Conservation (phyloP, 1,284 basidiomycete species). For the Sanghuangporus weigelae region DNA sequence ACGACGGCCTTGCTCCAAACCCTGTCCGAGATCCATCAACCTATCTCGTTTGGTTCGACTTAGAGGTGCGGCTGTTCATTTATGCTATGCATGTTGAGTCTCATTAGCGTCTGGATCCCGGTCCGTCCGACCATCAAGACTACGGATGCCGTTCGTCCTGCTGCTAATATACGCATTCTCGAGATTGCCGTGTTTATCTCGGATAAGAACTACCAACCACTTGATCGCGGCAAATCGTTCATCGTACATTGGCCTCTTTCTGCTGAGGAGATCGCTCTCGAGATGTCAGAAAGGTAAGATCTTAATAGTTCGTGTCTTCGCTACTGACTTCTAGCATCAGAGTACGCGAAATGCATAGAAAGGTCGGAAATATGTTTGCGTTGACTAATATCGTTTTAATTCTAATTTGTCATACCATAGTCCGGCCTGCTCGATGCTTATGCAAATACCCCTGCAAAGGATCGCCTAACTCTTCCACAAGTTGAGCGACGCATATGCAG, state of each 20-base stretch:
- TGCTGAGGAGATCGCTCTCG: neutral
- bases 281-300: constrained; percentile 8
- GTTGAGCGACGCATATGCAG: constrained; percentile 8
- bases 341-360: constrained; percentile 13
- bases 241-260: constrained; percentile 15
- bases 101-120: neutral
- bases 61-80: constrained; percentile 8
- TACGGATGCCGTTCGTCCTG: constrained; percentile 9
- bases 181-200: constrained; percentile 14
- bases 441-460: neutral
- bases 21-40: constrained; percentile 8
- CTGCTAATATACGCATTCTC: constrained; percentile 11
- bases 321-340: neutral
- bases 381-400: too few species aligned
- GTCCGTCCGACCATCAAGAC: neutral
- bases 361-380: constrained; percentile 3
- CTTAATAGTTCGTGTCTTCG: neutral
- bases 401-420: neutral
- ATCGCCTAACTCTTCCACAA: constrained; percentile 6
- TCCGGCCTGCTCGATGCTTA: constrained; percentile 13
- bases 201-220: constrained; percentile 12
- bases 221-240: constrained; percentile 12
- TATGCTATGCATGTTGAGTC: neutral
- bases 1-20: neutral
- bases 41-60: constrained; percentile 16